These are phyloP conservation scores for Monosporascus sp. DNA, from an alignment of 2,329 filamentous ascomycete species.

Conservation along the genomic window DNA sequence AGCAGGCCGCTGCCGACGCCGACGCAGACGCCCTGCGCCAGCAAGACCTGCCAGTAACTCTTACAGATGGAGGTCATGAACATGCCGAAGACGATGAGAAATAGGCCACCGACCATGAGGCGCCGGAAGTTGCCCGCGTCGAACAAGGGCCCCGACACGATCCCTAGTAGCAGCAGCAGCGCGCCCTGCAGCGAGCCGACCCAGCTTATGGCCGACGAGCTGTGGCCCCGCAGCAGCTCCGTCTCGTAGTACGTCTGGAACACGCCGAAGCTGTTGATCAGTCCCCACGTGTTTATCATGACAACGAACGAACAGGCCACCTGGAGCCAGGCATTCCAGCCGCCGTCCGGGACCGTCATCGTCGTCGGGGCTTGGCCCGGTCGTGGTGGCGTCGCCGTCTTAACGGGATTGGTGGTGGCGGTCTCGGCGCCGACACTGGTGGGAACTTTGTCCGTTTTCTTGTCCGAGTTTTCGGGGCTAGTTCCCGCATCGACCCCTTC, in stretches of 20 bases:
- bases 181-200: conserved; percentile 27
- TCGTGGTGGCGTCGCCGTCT: background rate
- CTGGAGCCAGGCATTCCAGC: conserved; percentile 33
- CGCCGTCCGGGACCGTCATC: conserved; percentile 26
- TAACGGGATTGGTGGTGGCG: background rate
- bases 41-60: conserved; percentile 29
- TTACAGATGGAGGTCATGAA: conserved; percentile 33
- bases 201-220: conserved; percentile 23
- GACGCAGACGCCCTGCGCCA: conserved; percentile 18
- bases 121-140: conserved; percentile 27
- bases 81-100: conserved; percentile 24
- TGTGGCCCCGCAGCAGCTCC: conserved; percentile 4
- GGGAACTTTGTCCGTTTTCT: no score
- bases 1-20: conserved; percentile 17
- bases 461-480: no score
- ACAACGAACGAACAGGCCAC: conserved; percentile 32
- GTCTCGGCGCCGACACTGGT: background rate
- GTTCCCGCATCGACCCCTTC: background rate
- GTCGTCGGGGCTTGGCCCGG: background rate
- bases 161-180: conserved; percentile 25
- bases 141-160: conserved; percentile 26
- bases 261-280: conserved; percentile 25
- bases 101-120: conserved; percentile 16
- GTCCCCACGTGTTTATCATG: conserved; percentile 32
- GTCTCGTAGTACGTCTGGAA: conserved; percentile 24